Evolutionary conservation across 1,284 basidiomycete genomes (phyloP), one percentile per base, ranked within the genome.

Genomic region (Golubevia sp.): DNA sequence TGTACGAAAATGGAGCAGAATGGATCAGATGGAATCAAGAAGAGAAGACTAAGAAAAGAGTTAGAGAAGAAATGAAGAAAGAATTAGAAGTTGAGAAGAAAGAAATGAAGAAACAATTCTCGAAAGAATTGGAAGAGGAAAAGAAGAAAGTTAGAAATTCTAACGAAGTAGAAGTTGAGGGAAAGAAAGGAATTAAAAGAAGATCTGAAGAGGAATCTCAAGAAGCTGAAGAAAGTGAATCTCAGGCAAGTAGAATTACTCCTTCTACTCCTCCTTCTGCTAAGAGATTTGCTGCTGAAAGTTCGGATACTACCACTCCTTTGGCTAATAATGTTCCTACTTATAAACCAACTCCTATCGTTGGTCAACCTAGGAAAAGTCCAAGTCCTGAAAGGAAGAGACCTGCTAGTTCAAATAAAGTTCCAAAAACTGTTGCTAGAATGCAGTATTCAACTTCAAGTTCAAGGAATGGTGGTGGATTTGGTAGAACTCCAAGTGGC

Each of bases 1-100:
- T 99, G 90, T 94, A 97, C 82, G 88, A 94, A 76, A 97, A 95
- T 85, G 94, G 97, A 82, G 86, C 95, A 67, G 92, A 94, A 82
- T 97, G 93, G 93, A 87, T 7, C 6, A 52, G 21, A 52, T 7
- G 13, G 50, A 61, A 80, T 58, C 71, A 5, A 3, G 11, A 70
- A 30, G 80, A 78, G 79, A 71, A 77, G 4, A 68, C 74, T 34
- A 63, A 70, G 23, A 71, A 77, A 21, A 55, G 68, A 11, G 65
- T 68, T 3, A 50, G 66, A 27, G 65, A 70, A 25, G 72, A 77
- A 21, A 55, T n/a, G 65, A 70, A 25, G 72, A 77, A 21, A 55
- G 68, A 11, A 63, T 68, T 3, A 50, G 66, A 27, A 67, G 62
- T 49, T 61, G 70, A 52, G 67, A 64, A 3, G 62, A 53, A n/a